phyloP scores from a whole-genome alignment of 2,329 filamentous ascomycete genomes.

The Niveomyces coronatus region DNA sequence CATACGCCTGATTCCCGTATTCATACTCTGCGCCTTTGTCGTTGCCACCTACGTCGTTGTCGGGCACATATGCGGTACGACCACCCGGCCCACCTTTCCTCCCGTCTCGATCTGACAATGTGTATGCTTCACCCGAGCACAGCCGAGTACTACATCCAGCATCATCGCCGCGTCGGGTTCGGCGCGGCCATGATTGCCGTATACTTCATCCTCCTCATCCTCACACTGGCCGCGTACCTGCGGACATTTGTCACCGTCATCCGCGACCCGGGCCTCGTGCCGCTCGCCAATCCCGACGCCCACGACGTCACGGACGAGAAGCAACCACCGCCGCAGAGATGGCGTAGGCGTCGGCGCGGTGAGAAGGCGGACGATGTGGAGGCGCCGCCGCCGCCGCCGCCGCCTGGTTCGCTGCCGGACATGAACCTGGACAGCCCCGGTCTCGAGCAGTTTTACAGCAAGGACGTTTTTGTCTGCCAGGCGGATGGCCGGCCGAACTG shows the following conservation, averaged over 20 bases:
- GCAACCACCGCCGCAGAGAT: constrained; percentile 13
- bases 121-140: constrained; percentile 11
- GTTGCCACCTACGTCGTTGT: constrained; percentile 65
- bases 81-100: constrained; percentile 2
- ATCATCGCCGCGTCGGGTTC: constrained; percentile 37
- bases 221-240: constrained; percentile 57
- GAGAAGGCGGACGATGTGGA: constrained; percentile 15
- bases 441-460: constrained; percentile 67
- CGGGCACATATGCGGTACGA: constrained; percentile 56
- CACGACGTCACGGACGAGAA: constrained; percentile 19
- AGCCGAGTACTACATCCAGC: constrained; percentile 62
- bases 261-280: constrained; percentile 62
- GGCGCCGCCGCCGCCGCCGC: constrained; percentile 24
- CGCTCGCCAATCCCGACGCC: constrained; percentile 35
- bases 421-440: constrained; percentile 51
- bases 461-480: constrained; percentile 77
- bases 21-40: constrained; percentile 55
- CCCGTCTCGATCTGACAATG: constrained; percentile 1
- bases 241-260: constrained; percentile 60
- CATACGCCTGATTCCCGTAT: constrained; percentile 53
- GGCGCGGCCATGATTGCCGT: constrained; percentile 62
- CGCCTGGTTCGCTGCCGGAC: too few relatives aligned
- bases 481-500: constrained; percentile 74
- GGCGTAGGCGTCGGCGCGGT: constrained; percentile 11
- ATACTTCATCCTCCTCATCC: constrained; percentile 61